phyloP scores from a whole-genome alignment of 345 rosid species.

The Salix brachista region DNA sequence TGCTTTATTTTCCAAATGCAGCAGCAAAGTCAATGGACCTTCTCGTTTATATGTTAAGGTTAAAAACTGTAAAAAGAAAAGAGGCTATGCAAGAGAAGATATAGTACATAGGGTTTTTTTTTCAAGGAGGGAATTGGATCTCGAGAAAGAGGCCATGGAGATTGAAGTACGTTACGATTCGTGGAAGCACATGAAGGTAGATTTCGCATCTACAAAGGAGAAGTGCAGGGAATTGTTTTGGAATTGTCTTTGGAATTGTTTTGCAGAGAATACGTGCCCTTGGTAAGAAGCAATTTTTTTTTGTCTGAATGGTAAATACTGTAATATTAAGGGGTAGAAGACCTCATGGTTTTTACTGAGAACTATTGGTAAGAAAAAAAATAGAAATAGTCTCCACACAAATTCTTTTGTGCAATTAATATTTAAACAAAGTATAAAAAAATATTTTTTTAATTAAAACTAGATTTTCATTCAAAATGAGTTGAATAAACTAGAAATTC shows the following conservation, averaged over 20 bases:
- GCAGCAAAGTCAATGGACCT: conserved; percentile 9
- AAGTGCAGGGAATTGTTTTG: conserved; percentile 14
- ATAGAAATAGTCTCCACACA: too few species aligned
- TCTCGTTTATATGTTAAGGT: not conserved
- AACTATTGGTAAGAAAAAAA: not conserved
- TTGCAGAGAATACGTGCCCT: conserved; percentile 20
- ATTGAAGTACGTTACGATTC: conserved; percentile 55
- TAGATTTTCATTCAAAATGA: too few species aligned
- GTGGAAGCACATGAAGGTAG: conserved; percentile 23
- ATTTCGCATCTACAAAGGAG: conserved; percentile 30
- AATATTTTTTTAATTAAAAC: too few species aligned
- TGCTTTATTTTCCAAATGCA: conserved; percentile 28
- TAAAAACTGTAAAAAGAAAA: not conserved
- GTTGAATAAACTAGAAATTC: too few species aligned
- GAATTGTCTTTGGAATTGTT: conserved; percentile 1
- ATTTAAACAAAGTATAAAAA: too few species aligned
- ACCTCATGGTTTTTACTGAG: not conserved
- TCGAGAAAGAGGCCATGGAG: conserved; percentile 20
- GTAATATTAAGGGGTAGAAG: not conserved
- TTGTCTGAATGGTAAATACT: not conserved
- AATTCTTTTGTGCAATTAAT: too few species aligned
- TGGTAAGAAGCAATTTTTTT: not conserved
- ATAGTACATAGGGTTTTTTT: conserved; percentile 3
- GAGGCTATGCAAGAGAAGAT: conserved; percentile 19
- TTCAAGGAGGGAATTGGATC: conserved; percentile 34